Conservation (phyloP, 108 stramenopile genomes). For the Epipyxis sp. region DNA sequence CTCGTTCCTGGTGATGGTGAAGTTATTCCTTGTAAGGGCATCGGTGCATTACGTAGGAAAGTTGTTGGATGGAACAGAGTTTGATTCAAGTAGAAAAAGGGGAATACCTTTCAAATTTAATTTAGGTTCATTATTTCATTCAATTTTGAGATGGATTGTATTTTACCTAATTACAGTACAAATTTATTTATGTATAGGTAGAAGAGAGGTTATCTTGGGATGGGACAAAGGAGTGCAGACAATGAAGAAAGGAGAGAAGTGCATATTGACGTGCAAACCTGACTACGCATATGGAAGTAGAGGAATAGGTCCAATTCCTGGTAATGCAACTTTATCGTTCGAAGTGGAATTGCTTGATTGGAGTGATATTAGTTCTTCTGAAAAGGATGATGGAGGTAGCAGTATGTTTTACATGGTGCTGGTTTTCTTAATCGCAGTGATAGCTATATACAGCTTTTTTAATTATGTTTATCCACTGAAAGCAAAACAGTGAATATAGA, state of each 20-base stretch:
- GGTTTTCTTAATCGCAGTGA: too few species aligned
- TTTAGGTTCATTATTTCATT: neutral
- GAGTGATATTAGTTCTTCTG: too few species aligned
- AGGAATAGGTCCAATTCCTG: neutral
- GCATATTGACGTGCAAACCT: neutral
- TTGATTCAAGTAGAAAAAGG: neutral
- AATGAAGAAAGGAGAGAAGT: conserved; percentile 6
- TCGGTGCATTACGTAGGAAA: neutral
- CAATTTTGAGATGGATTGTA: too few species aligned
- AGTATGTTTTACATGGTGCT: too few species aligned
- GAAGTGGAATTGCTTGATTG: neutral
- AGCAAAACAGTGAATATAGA: too few species aligned
- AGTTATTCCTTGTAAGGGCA: neutral
- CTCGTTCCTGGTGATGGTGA: neutral
- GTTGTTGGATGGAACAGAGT: neutral
- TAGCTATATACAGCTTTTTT: too few species aligned
- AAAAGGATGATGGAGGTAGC: too few species aligned
- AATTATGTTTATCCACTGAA: too few species aligned
- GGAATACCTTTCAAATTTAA: neutral
- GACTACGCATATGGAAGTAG: neutral
- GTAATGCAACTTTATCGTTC: neutral
- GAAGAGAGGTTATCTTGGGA: neutral
- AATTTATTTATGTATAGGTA: too few species aligned
- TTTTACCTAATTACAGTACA: too few species aligned
- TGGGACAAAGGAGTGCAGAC: neutral